Conservation (phyloP, 73 alveolate genomes). For the Halteria grandinella region DNA sequence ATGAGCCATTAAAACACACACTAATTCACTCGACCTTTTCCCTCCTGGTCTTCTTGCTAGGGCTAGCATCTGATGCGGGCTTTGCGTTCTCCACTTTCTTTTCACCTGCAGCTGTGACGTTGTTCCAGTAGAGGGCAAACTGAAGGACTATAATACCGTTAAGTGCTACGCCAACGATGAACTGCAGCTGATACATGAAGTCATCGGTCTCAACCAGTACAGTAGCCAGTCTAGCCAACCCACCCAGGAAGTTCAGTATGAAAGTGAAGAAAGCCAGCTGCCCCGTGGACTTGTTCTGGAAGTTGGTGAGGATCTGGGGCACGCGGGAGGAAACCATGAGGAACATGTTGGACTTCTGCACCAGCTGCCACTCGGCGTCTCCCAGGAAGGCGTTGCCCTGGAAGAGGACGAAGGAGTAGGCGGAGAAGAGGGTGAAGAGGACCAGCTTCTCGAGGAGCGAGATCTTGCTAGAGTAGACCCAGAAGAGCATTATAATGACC, state of each 20-base stretch:
- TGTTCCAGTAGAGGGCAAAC: conserved; percentile 38
- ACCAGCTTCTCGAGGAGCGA: conserved; percentile 61
- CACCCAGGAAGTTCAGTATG: conserved; percentile 81
- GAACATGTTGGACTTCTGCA: conserved; percentile 63
- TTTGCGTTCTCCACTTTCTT: too few species aligned
- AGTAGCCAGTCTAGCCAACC: conserved; percentile 84
- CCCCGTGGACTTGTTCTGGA: conserved; percentile 85
- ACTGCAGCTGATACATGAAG: conserved; percentile 11
- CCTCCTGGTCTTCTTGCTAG: too few species aligned
- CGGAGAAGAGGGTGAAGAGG: conserved; percentile 18
- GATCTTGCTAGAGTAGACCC: conserved; percentile 63
- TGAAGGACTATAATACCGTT: conserved; percentile 12
- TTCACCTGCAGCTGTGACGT: too few species aligned
- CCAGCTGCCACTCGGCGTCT: conserved; percentile 70
- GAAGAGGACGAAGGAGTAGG: conserved; percentile 34
- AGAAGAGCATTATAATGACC: conserved; percentile 67
- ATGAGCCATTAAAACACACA: too few species aligned
- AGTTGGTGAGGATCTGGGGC: conserved; percentile 80
- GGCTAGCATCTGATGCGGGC: too few species aligned
- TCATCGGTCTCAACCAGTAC: conserved; percentile 81
- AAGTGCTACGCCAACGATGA: background rate
- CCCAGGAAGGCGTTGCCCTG: conserved; percentile 55
- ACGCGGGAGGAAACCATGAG: conserved; percentile 64
- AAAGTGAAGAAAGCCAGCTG: conserved; percentile 81
- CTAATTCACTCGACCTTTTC: too few species aligned